phyloP scores from a whole-genome alignment of 306 rosid genomes.

The Glycine latifolia region DNA sequence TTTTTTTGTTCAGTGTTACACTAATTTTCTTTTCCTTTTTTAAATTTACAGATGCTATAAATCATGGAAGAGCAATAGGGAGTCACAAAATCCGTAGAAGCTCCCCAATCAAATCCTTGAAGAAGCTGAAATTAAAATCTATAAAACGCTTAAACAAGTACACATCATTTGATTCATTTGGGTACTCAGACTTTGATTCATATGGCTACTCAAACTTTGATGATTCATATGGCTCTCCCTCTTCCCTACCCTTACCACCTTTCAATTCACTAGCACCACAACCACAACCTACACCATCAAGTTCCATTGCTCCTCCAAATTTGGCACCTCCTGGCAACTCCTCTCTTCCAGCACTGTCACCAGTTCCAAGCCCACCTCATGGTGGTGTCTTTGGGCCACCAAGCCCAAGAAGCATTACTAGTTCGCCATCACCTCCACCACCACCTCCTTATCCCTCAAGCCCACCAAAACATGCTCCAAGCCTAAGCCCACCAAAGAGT shows the following conservation, averaged over 20 bases:
- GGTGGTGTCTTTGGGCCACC: not conserved
- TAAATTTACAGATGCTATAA: conserved; percentile 59
- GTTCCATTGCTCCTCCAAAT: conserved; percentile 32
- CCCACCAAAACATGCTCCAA: conserved; percentile 51
- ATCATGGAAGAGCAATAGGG: conserved; percentile 41
- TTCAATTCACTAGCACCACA: conserved; percentile 60
- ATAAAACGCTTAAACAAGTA: conserved; percentile 41
- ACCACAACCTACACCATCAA: conserved; percentile 40
- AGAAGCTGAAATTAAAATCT: conserved; percentile 45
- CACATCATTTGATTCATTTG: not conserved
- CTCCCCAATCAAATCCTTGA: conserved; percentile 25
- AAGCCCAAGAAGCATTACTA: conserved; percentile 34
- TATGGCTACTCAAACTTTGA: conserved; percentile 39
- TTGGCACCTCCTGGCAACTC: conserved; percentile 26
- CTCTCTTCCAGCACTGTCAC: conserved; percentile 2
- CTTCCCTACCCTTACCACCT: conserved; percentile 63
- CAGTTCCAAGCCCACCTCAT: conserved; percentile 52
- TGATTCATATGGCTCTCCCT: conserved; percentile 59
- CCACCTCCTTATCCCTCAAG: conserved; percentile 14
- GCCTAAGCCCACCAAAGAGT: conserved; percentile 50
- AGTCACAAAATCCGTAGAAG: conserved; percentile 15
- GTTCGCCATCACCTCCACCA: conserved; percentile 66
- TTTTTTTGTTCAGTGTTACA: not conserved
- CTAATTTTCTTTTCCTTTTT: not conserved
- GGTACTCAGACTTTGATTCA: conserved; percentile 3